Conservation (phyloP, 805 yeast species). For the Grigorovia humatica region DNA sequence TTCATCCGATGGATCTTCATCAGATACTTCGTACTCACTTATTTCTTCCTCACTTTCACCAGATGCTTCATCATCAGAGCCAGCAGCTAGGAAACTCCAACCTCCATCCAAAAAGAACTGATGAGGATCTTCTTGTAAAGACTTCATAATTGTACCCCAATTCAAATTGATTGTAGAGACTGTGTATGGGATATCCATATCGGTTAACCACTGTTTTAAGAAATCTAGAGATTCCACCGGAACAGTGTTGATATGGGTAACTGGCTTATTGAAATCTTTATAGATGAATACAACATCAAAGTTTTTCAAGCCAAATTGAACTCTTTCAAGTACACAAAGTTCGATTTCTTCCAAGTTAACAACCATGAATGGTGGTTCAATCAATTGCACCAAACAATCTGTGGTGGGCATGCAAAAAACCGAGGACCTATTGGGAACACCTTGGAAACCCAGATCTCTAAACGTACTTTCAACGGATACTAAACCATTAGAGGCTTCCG, state of each 20-base stretch:
- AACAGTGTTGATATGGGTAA: slow-evolving; percentile 85
- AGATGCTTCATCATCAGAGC: slow-evolving; percentile 66
- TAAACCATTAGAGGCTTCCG: slow-evolving; percentile 76
- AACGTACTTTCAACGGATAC: slow-evolving; percentile 89
- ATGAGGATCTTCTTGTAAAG: slow-evolving; percentile 83
- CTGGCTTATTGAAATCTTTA: slow-evolving; percentile 81
- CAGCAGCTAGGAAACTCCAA: slow-evolving; percentile 88
- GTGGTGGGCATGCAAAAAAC: slow-evolving; percentile 95
- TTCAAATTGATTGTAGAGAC: slow-evolving; percentile 94
- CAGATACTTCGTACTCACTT: slow-evolving; percentile 36
- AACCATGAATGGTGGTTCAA: slow-evolving; percentile 92
- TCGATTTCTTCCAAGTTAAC: slow-evolving; percentile 87
- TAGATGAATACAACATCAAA: slow-evolving; percentile 95
- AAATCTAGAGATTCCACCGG: slow-evolving; percentile 89
- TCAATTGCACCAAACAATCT: slow-evolving; percentile 87
- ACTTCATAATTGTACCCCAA: slow-evolving; percentile 94
- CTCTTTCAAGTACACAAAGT: slow-evolving; percentile 91
- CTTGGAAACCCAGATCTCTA: slow-evolving; percentile 91
- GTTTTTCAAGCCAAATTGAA: slow-evolving; percentile 91
- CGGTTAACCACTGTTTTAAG: slow-evolving; percentile 94
- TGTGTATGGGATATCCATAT: slow-evolving; percentile 89
- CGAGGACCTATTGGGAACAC: slow-evolving; percentile 93
- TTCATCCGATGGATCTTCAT: slow-evolving; percentile 35
- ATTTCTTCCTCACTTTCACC: slow-evolving; percentile 61
- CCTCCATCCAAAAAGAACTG: slow-evolving; percentile 93